phyloP scores from a whole-genome alignment of 148 eudicot genomes.

The Persicaria maculosa region DNA sequence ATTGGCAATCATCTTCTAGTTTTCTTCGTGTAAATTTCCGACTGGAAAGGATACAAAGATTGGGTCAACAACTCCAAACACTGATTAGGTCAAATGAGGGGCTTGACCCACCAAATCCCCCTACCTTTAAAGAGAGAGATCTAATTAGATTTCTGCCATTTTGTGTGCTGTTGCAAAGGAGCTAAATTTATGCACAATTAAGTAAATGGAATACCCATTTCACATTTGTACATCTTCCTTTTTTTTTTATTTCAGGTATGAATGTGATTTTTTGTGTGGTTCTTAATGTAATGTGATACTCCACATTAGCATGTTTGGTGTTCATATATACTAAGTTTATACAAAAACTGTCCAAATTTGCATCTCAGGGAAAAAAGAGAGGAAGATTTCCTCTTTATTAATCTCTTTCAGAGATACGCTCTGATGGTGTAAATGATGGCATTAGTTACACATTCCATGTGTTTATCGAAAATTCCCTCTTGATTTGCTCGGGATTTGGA shows the following conservation, averaged over 20 bases:
- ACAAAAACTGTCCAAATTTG: not conserved
- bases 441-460: no score
- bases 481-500: no score
- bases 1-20: not conserved
- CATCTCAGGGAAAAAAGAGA: not conserved
- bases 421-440: no score
- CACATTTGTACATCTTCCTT: not conserved
- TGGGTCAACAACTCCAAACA: not conserved
- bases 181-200: not conserved
- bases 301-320: not conserved
- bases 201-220: not conserved
- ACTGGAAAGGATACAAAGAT: slow-evolving; percentile 10
- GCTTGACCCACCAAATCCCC: slow-evolving; percentile 3
- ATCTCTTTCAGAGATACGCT: no score
- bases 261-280: not conserved
- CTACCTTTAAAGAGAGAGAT: not conserved
- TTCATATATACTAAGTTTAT: not conserved
- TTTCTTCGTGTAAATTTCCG: not conserved
- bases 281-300: not conserved
- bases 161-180: not conserved
- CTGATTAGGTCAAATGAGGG: slow-evolving; percentile 1
- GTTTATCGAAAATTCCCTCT: no score
- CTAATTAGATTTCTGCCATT: slow-evolving; percentile 9
- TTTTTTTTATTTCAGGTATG: not conserved
- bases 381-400: not conserved